Evolutionary conservation across 495 filamentous ascomycete species (phyloP).

Genomic region (Pseudevernia furfuracea): DNA sequence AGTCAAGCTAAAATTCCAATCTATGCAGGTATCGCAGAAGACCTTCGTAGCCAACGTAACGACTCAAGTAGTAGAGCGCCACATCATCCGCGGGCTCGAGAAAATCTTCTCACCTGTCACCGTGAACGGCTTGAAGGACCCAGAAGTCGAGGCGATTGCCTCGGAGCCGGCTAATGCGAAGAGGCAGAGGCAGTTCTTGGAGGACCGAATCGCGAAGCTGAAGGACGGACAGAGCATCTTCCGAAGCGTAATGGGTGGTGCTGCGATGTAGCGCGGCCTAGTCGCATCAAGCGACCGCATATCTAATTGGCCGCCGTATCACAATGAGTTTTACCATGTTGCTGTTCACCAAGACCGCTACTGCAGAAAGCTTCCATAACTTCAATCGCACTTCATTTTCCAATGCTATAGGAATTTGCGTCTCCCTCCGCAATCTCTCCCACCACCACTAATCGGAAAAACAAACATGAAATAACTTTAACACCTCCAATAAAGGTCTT

Average conservation of each 20-base stretch:
- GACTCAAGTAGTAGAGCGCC: constrained; percentile 34
- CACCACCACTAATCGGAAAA: too few relatives aligned
- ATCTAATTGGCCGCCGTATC: too few relatives aligned
- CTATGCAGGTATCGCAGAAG: constrained; percentile 30
- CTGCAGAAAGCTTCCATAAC: too few relatives aligned
- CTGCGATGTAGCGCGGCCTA: neutral
- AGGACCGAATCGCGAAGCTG: constrained; percentile 29
- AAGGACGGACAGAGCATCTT: constrained; percentile 25
- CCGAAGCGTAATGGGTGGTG: constrained; percentile 23
- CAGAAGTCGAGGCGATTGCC: constrained; percentile 25
- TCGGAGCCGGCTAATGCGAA: constrained; percentile 25
- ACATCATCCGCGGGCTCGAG: constrained; percentile 30
- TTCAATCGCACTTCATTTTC: too few relatives aligned
- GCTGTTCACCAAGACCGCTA: too few relatives aligned
- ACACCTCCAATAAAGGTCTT: too few relatives aligned
- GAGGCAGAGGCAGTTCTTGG: constrained; percentile 26
- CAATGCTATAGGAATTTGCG: too few relatives aligned
- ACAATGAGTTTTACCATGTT: too few relatives aligned
- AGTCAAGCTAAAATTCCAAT: neutral
- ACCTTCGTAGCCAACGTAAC: constrained; percentile 35
- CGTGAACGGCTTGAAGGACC: constrained; percentile 28
- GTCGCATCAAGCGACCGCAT: too few relatives aligned
- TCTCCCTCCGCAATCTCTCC: too few relatives aligned
- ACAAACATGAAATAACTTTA: too few relatives aligned
- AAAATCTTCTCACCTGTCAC: constrained; percentile 33